phyloP scores from a whole-genome alignment of 169 alveolate species.

The Eimeria necatrix region DNA sequence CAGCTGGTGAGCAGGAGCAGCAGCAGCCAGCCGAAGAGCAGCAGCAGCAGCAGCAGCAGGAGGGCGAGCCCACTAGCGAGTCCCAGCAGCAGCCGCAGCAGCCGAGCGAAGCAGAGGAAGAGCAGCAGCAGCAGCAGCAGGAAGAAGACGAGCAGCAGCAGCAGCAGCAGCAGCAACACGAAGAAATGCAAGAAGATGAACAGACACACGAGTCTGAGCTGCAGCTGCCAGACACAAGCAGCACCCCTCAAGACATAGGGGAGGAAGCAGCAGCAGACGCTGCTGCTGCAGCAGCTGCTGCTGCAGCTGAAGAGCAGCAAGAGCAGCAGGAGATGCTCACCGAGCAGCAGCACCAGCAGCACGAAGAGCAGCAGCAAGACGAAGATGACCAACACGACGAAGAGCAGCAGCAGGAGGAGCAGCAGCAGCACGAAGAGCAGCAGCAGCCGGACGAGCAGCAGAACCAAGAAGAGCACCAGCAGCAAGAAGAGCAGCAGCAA shows the following conservation, averaged over 20 bases:
- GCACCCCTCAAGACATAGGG: background rate
- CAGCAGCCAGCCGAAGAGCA: background rate
- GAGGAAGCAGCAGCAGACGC: background rate
- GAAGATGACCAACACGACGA: background rate
- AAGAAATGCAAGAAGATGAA: no score
- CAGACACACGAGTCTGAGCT: background rate
- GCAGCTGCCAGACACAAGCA: background rate
- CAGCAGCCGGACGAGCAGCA: no score
- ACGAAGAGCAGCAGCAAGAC: no score
- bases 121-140: background rate
- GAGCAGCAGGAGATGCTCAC: background rate
- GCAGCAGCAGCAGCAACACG: no score
- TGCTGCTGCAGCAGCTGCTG: background rate
- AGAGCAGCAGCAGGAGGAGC: background rate
- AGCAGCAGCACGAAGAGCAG: no score
- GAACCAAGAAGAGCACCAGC: no score
- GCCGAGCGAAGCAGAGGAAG: background rate
- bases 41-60: constrained; percentile 30
- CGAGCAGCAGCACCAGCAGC: background rate
- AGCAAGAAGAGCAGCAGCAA: no score
- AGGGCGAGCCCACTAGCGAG: background rate
- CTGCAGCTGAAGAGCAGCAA: constrained; percentile 54
- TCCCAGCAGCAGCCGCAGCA: constrained; percentile 44
- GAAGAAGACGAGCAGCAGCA: no score
- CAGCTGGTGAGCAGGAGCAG: constrained; percentile 18